Evolutionary conservation across 1,284 basidiomycete genomes (phyloP).

Genomic region (Ceratobasidium papillatum): DNA sequence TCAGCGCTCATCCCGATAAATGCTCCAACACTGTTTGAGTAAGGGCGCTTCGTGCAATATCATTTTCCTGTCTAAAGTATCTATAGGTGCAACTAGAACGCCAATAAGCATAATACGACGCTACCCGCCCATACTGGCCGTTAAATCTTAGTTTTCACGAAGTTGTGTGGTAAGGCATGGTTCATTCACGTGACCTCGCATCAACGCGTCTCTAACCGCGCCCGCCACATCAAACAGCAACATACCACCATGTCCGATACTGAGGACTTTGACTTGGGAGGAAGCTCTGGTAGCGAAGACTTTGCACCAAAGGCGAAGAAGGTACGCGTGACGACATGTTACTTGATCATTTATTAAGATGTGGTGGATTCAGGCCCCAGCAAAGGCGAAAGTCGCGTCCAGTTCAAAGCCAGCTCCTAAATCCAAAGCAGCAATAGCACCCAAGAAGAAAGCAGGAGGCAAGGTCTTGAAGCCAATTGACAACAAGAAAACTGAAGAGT

Average conservation of each 20-base stretch:
- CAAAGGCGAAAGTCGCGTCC: slow-evolving; percentile 49
- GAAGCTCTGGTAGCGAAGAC: slow-evolving; percentile 23
- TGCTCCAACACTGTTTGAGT: background rate
- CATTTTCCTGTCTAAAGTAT: background rate
- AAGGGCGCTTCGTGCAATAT: background rate
- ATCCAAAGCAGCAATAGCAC: slow-evolving; percentile 56
- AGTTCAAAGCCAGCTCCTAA: slow-evolving; percentile 54
- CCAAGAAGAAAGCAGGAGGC: slow-evolving; percentile 54
- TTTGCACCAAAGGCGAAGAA: slow-evolving; percentile 32
- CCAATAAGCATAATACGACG: background rate
- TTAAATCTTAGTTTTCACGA: background rate
- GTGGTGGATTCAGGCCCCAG: slow-evolving; percentile 18
- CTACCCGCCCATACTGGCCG: background rate
- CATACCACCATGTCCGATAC: slow-evolving; percentile 32
- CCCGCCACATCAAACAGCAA: slow-evolving; percentile 29
- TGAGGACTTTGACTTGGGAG: slow-evolving; percentile 27
- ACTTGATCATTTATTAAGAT: background rate
- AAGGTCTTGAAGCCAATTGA: slow-evolving; percentile 62
- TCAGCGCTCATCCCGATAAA: background rate
- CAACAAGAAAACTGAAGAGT: slow-evolving; percentile 68
- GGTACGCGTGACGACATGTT: background rate
- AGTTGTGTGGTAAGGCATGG: background rate
- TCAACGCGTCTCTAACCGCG: slow-evolving; percentile 28
- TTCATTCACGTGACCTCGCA: slow-evolving; percentile 22
- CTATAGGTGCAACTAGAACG: background rate